phyloP scores from a whole-genome alignment of 2,329 filamentous ascomycete genomes.

The Pestalotiopsis sp. region DNA sequence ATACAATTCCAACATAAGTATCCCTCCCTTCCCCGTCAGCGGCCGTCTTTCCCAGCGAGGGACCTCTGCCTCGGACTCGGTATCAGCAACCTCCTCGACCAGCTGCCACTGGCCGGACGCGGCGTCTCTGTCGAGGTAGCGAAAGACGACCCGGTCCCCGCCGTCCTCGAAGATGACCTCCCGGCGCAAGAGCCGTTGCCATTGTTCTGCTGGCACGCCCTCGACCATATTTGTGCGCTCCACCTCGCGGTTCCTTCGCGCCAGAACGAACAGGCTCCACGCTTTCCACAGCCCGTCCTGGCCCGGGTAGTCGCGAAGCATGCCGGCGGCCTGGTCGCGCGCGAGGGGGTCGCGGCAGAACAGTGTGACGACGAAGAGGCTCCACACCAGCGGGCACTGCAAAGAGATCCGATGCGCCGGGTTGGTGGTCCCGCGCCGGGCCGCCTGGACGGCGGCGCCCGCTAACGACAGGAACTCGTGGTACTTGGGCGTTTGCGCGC shows the following conservation, averaged over 20 bases:
- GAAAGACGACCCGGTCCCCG: constrained; percentile 32
- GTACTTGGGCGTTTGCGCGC: constrained; percentile 29
- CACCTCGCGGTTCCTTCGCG: constrained; percentile 27
- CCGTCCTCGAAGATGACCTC: constrained; percentile 38
- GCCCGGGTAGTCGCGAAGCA: constrained; percentile 35
- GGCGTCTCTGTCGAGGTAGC: constrained; percentile 29
- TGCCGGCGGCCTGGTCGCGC: constrained; percentile 33
- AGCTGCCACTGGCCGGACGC: constrained; percentile 17
- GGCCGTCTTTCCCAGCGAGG: constrained; percentile 17
- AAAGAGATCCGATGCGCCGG: constrained; percentile 29
- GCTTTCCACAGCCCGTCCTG: constrained; percentile 36
- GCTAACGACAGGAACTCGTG: constrained; percentile 36
- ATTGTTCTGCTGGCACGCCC: constrained; percentile 32
- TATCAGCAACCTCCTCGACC: constrained; percentile 21
- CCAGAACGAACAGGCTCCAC: constrained; percentile 28
- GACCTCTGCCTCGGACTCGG: constrained; percentile 14
- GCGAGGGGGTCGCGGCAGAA: constrained; percentile 34
- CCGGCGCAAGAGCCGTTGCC: constrained; percentile 33
- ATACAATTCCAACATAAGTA: constrained; percentile 20
- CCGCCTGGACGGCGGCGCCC: constrained; percentile 25
- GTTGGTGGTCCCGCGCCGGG: constrained; percentile 18
- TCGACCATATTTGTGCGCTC: constrained; percentile 31
- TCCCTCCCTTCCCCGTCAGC: constrained; percentile 15
- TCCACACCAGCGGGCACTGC: constrained; percentile 30
- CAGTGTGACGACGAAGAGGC: constrained; percentile 25